Conservation (phyloP, 1,284 basidiomycete genomes). For the Heterobasidion occidentale region DNA sequence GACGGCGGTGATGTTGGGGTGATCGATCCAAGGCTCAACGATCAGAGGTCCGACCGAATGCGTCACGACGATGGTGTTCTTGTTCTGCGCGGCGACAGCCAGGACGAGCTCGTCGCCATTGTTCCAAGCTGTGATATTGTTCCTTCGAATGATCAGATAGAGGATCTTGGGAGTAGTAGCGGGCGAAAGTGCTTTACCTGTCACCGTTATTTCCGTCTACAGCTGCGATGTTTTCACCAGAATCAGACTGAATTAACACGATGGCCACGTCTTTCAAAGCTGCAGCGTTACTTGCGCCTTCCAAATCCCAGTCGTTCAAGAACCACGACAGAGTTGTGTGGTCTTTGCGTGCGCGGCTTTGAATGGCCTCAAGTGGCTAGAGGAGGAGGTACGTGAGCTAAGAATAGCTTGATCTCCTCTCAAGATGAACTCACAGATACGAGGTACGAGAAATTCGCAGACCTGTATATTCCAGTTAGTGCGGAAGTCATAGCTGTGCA, state of each 20-base stretch:
- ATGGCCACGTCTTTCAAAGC: conserved; percentile 51
- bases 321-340: conserved; percentile 52
- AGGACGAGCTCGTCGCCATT: conserved; percentile 60
- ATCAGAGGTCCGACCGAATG: conserved; percentile 73
- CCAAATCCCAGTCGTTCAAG: conserved; percentile 60
- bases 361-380: conserved; percentile 57
- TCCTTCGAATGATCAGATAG: conserved; percentile 26
- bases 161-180: neutral
- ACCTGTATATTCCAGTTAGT: neutral
- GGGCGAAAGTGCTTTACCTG: conserved; percentile 24
- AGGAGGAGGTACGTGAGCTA: neutral
- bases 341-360: conserved; percentile 50
- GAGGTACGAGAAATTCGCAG: neutral
- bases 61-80: conserved; percentile 78
- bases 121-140: conserved; percentile 78
- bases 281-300: conserved; percentile 42
- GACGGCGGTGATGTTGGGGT: conserved; percentile 67
- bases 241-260: conserved; percentile 69
- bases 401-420: neutral
- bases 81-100: conserved; percentile 53
- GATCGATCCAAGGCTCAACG: conserved; percentile 72
- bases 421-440: neutral
- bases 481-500: neutral
- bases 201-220: conserved; percentile 75
- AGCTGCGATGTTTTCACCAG: conserved; percentile 71